Conservation (phyloP, 139 green algal species). For the Gonium pectorale region DNA sequence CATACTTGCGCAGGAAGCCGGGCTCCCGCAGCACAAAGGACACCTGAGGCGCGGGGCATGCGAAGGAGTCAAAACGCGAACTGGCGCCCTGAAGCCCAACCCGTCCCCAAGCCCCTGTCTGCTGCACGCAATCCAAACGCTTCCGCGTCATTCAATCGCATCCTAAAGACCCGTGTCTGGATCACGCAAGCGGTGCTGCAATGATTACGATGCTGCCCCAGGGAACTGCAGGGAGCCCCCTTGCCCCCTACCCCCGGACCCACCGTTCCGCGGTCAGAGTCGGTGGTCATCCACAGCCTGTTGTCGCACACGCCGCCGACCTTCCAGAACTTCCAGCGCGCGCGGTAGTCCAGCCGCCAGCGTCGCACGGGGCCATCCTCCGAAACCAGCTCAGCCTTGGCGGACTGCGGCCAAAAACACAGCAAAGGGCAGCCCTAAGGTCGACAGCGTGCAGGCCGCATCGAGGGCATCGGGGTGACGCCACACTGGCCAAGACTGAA, state of each 20-base stretch:
- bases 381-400: constrained; percentile 29
- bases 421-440: neutral
- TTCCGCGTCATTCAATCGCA: too few relatives aligned
- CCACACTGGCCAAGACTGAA: too few relatives aligned
- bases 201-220: too few relatives aligned
- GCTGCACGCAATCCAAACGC: too few relatives aligned
- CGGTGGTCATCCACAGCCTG: constrained; percentile 59
- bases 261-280: constrained; percentile 55
- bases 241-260: neutral
- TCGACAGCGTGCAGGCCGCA: neutral
- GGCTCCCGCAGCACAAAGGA: constrained; percentile 64
- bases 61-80: too few relatives aligned
- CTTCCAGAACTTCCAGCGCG: constrained; percentile 66
- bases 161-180: too few relatives aligned
- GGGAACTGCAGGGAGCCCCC: too few relatives aligned
- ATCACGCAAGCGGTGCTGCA: too few relatives aligned
- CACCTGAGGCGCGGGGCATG: constrained; percentile 40
- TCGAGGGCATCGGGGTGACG: neutral
- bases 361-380: constrained; percentile 43
- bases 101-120: too few relatives aligned
- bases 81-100: too few relatives aligned
- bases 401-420: too few relatives aligned
- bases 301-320: constrained; percentile 50
- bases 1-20: constrained; percentile 63
- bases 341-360: constrained; percentile 57